phyloP scores from a whole-genome alignment of 495 filamentous ascomycete species.

The Xylaria bambusicola region DNA sequence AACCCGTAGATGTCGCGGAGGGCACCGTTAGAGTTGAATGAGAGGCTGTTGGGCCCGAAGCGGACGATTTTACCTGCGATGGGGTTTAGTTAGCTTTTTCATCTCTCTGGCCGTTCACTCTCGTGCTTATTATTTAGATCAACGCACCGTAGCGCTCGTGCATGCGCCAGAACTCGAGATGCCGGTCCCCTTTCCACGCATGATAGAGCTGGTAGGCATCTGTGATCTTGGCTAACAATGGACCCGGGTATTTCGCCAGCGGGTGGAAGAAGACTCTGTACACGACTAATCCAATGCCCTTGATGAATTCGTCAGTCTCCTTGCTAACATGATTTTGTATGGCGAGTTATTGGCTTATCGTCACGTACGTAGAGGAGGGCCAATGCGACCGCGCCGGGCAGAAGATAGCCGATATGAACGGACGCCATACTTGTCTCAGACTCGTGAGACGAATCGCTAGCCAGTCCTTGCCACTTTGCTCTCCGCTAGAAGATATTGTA shows the following conservation, averaged over 20 bases:
- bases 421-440: background rate
- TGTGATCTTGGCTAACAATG: conserved; percentile 58
- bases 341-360: too few species aligned
- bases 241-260: conserved; percentile 67
- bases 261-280: conserved; percentile 65
- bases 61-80: conserved; percentile 59
- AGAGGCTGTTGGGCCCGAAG: conserved; percentile 62
- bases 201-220: conserved; percentile 59
- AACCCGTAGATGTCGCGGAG: conserved; percentile 64
- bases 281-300: conserved; percentile 36
- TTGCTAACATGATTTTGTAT: too few species aligned
- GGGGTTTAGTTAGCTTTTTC: too few species aligned
- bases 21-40: conserved; percentile 57
- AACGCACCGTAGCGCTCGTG: conserved; percentile 60
- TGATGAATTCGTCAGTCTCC: too few species aligned
- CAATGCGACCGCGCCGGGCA: conserved; percentile 17
- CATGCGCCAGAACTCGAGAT: conserved; percentile 58
- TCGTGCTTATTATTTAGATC: too few species aligned
- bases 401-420: conserved; percentile 4
- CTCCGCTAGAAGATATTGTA: background rate
- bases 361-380: conserved; percentile 28
- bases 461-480: background rate
- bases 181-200: conserved; percentile 59
- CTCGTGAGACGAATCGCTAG: background rate
- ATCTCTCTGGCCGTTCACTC: background rate